A percentile compares a stretch with the other conserved stretches of the same genome.
Conservation (phyloP, 768 basidiomycete genomes). For the Serendipita sp. region DNA sequence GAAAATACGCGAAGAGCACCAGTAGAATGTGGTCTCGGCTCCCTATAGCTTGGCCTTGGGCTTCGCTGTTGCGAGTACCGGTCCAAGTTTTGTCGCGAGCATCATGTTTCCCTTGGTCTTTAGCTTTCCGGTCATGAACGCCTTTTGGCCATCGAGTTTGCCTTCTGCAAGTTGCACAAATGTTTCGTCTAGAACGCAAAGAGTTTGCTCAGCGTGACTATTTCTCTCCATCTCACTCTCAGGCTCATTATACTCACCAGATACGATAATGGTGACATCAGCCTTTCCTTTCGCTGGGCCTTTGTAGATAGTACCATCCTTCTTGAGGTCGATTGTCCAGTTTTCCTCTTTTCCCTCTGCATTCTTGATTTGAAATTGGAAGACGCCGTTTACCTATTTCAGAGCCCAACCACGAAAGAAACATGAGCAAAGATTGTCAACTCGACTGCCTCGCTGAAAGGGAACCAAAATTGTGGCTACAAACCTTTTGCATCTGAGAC, state of each 20-base stretch:
- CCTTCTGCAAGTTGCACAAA: constrained; percentile 55
- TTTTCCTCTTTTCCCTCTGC: constrained; percentile 48
- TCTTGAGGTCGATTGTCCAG: constrained; percentile 94
- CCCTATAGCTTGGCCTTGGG: constrained; percentile 30
- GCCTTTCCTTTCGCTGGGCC: constrained; percentile 58
- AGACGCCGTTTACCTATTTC: constrained; percentile 67
- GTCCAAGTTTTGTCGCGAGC: constrained; percentile 83
- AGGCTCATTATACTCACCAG: constrained; percentile 22
- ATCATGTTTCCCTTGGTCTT: constrained; percentile 87
- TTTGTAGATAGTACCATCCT: constrained; percentile 58
- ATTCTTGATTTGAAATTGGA: constrained; percentile 71
- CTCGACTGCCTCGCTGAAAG: background rate
- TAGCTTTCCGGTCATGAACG: constrained; percentile 89
- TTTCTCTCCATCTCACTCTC: too few species aligned
- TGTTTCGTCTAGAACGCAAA: constrained; percentile 38
- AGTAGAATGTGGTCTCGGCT: too few species aligned
- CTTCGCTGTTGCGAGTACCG: constrained; percentile 38
- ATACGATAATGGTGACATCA: constrained; percentile 67
- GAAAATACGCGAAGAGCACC: too few species aligned
- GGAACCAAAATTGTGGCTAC: constrained; percentile 1
- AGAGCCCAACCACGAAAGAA: too few species aligned
- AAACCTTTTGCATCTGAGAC: constrained; percentile 60
- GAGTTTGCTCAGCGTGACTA: too few species aligned
- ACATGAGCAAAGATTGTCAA: background rate
- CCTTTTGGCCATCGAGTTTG: constrained; percentile 85